Evolutionary conservation across 495 filamentous ascomycete species (phyloP).

Genomic region (Neurospora sp.): DNA sequence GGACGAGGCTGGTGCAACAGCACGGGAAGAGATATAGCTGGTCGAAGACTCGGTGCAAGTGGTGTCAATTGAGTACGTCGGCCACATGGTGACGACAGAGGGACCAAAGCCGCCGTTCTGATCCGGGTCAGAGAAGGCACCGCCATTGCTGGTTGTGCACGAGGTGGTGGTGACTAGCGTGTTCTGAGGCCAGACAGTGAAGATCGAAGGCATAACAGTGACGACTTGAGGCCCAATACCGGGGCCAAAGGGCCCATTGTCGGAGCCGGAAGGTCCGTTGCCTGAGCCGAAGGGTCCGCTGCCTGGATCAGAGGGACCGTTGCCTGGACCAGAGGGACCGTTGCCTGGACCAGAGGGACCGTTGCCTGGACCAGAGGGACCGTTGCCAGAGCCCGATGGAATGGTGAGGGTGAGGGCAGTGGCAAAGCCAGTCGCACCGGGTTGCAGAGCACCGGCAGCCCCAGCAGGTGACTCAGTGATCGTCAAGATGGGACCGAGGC

Average conservation of each 20-base stretch:
- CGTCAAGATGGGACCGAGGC: background rate
- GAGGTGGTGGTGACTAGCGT: background rate
- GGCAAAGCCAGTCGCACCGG: background rate
- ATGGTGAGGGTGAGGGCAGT: background rate
- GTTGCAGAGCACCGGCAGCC: background rate
- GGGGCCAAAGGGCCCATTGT: background rate
- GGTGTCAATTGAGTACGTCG: background rate
- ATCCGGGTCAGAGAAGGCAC: background rate
- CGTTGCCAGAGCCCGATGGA: background rate
- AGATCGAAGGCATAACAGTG: slow-evolving; percentile 4
- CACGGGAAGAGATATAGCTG: background rate
- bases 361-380: background rate
- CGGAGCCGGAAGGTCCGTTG: background rate
- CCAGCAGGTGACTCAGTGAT: background rate
- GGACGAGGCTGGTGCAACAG: background rate
- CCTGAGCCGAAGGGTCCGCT: background rate
- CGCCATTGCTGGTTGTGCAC: background rate
- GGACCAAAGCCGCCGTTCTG: background rate
- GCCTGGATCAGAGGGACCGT: background rate
- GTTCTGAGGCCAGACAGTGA: slow-evolving; percentile 8
- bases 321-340: background rate
- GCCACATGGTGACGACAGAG: slow-evolving; percentile 3
- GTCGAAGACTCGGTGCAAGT: slow-evolving; percentile 3
- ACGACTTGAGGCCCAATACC: background rate
- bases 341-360: background rate